Evolutionary conservation across 441 rosid genomes (phyloP), one percentile per base, ranked within the genome.

Genomic region (Gossypium gossypioides): DNA sequence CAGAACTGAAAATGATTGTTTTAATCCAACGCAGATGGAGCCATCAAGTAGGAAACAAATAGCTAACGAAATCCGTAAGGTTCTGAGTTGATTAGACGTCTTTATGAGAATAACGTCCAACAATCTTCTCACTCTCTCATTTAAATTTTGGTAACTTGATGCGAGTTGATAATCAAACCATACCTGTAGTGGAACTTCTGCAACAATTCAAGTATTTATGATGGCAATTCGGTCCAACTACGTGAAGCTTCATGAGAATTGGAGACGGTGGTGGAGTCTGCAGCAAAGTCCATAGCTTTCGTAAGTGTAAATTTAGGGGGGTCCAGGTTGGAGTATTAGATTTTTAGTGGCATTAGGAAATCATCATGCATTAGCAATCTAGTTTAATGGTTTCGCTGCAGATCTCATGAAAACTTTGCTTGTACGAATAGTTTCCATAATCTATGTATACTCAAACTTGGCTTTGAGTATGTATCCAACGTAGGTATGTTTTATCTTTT

Each of bases 21-120:
- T 81, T 27, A 55, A 69, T 64, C 62, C 34, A 61, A 72, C 73
- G 93, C 93, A 92, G 99, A 88, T 95, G 84, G 97, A 95, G 76
- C 88, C 97, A 21, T 87, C 95, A 25, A 86, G 80, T 74, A 77
- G 91, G 72, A 77, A 72, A 18, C 77, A 81, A 68, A 61, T 95
- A 77, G 80, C 86, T 42, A 78, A 81, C 50, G 96, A 88, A 69
- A 83, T 95, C n/a, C 88, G 86, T 1, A 82, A 91, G 82, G 96
- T 86, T 76, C 88, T 95, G 22, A 64, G 74, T 71, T 88, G 81
- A 86, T 71, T 22, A 34, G 21, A 16, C 19, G 21, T 7, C 19
- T 1, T 4, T 0, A 37, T 37, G 44, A 7, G 44, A 37, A 52
- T 22, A 42, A 5, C 56, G 46, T 54, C 56, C 13, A 24, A 10